phyloP scores from a whole-genome alignment of 2,329 filamentous ascomycete species.

The Aureobasidium sp. region DNA sequence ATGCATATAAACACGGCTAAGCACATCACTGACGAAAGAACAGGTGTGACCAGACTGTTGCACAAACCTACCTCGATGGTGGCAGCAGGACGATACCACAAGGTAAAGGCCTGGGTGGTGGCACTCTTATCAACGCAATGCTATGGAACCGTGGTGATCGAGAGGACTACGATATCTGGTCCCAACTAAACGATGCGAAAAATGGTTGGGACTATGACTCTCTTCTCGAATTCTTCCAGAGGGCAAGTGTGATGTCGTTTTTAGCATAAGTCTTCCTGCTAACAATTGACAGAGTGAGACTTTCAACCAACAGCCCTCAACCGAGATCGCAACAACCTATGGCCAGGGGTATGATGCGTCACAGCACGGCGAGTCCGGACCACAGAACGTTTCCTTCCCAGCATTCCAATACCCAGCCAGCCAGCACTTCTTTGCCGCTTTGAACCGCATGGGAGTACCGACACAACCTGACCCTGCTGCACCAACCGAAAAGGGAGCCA shows the following conservation, averaged over 20 bases:
- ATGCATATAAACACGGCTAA: not conserved
- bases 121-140: conserved; percentile 26
- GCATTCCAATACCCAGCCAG: conserved; percentile 13
- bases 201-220: conserved; percentile 50
- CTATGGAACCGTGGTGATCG: conserved; percentile 33
- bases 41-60: conserved; percentile 16
- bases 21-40: not conserved
- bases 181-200: conserved; percentile 42
- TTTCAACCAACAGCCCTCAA: conserved; percentile 24
- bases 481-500: conserved; percentile 30
- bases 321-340: conserved; percentile 27
- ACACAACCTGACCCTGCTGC: conserved; percentile 31
- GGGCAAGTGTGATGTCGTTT: conserved; percentile 10
- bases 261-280: not conserved
- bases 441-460: conserved; percentile 30
- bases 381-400: conserved; percentile 34
- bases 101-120: conserved; percentile 26
- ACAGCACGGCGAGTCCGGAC: conserved; percentile 38
- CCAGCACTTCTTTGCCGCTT: conserved; percentile 26
- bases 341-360: conserved; percentile 32
- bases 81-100: conserved; percentile 18
- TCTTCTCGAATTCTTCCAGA: conserved; percentile 29
- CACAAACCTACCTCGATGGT: conserved; percentile 22
- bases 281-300: conserved; percentile 19
- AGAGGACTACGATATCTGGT: conserved; percentile 50